Conservation (phyloP, 495 filamentous ascomycete genomes). For the Coniosporium apollinis region DNA sequence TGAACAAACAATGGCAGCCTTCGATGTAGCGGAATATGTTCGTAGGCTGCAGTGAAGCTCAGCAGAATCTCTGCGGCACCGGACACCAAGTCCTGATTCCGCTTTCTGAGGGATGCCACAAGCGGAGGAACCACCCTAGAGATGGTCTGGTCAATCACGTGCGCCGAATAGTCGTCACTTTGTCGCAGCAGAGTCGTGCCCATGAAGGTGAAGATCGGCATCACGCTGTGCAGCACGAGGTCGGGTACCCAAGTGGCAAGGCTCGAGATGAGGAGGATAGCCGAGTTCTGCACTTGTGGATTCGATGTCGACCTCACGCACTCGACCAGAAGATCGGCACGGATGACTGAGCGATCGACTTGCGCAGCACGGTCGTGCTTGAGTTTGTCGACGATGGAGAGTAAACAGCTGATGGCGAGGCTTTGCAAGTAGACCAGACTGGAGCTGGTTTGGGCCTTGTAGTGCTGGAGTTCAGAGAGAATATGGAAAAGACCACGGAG, state of each 20-base stretch:
- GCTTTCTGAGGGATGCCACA: constrained; percentile 66
- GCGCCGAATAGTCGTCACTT: constrained; percentile 87
- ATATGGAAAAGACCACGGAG: constrained; percentile 62
- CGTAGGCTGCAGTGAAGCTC: constrained; percentile 87
- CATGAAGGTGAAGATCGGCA: constrained; percentile 99
- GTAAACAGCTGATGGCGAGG: constrained; percentile 55
- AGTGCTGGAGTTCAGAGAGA: constrained; percentile 68
- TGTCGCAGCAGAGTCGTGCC: constrained; percentile 71
- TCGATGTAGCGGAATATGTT: constrained; percentile 78
- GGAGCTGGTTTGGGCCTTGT: constrained; percentile 50
- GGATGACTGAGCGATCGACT: constrained; percentile 58
- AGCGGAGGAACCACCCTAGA: constrained; percentile 78
- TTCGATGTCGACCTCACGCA: constrained; percentile 78
- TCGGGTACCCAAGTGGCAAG: constrained; percentile 74
- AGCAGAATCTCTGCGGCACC: constrained; percentile 71
- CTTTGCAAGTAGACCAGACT: constrained; percentile 77
- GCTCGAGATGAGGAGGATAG: constrained; percentile 71
- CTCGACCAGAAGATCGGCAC: constrained; percentile 75
- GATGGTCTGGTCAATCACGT: constrained; percentile 81
- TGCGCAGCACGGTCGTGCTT: constrained; percentile 35
- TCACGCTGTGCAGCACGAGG: constrained; percentile 81
- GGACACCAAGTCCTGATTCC: constrained; percentile 55
- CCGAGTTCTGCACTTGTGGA: constrained; percentile 80
- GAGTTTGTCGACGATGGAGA: constrained; percentile 60
- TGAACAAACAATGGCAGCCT: constrained; percentile 65